A percentile compares a stretch with the other conserved stretches of the same genome.
Conservation (phyloP, 1,139 yeast genomes). For the Saccharomycopsis crataegensis region DNA sequence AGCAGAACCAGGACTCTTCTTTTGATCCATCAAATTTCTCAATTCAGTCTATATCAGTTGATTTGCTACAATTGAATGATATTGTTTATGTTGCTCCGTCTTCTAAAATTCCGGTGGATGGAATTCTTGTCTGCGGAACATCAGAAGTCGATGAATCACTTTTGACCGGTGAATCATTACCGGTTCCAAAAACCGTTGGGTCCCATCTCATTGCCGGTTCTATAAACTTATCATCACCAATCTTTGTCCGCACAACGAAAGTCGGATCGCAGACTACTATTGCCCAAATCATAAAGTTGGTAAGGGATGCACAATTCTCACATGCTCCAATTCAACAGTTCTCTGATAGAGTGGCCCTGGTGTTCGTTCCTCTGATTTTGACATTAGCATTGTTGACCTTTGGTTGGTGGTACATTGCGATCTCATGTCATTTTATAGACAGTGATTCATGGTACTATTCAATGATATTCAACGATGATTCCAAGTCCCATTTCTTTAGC, state of each 20-base stretch:
- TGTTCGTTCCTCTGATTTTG: slow-evolving; percentile 76
- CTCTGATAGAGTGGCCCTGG: slow-evolving; percentile 74
- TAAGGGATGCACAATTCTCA: slow-evolving; percentile 80
- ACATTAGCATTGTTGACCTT: slow-evolving; percentile 59
- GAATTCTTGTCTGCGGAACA: slow-evolving; percentile 60
- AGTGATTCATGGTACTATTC: slow-evolving; percentile 31
- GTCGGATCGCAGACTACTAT: slow-evolving; percentile 83
- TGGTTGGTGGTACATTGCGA: slow-evolving; percentile 51
- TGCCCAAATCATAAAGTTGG: slow-evolving; percentile 78
- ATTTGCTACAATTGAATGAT: slow-evolving; percentile 71
- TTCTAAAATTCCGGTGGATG: slow-evolving; percentile 87
- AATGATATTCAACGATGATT: slow-evolving; percentile 45
- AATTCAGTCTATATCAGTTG: slow-evolving; percentile 46
- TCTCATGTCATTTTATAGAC: slow-evolving; percentile 22
- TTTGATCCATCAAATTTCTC: slow-evolving; percentile 20
- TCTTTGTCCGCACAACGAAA: slow-evolving; percentile 59
- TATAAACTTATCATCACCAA: slow-evolving; percentile 68
- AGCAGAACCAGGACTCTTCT: not conserved
- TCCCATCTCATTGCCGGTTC: slow-evolving; percentile 83
- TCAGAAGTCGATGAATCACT: slow-evolving; percentile 71
- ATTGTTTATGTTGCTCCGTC: slow-evolving; percentile 79
- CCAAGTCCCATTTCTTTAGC: slow-evolving; percentile 54
- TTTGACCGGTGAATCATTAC: slow-evolving; percentile 63
- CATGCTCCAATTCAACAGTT: slow-evolving; percentile 47
- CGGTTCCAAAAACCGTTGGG: slow-evolving; percentile 50